Evolutionary conservation across 495 filamentous ascomycete genomes (phyloP).

Genomic region (Aspergillus ellipticus): DNA sequence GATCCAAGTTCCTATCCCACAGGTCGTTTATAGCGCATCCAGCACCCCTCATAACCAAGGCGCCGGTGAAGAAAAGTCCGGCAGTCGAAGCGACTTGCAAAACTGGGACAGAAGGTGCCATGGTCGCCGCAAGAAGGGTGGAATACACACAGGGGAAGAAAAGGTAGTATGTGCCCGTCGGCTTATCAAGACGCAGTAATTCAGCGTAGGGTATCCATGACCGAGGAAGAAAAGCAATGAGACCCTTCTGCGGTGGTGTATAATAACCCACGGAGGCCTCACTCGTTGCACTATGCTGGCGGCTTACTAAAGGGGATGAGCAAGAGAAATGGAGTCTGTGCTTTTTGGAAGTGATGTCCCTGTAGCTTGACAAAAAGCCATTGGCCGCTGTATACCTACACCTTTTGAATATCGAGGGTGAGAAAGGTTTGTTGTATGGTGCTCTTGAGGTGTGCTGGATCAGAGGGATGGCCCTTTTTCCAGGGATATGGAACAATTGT

Average conservation of each 20-base stretch:
- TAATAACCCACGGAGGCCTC: conserved; percentile 44
- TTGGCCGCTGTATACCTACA: neutral
- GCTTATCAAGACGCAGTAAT: conserved; percentile 88
- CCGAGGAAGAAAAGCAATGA: conserved; percentile 70
- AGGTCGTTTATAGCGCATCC: conserved; percentile 97
- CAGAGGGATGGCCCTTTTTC: neutral
- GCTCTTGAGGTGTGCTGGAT: neutral
- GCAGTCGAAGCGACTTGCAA: conserved; percentile 62
- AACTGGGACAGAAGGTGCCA: conserved; percentile 55
- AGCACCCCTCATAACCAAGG: conserved; percentile 94
- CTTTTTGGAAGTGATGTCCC: neutral
- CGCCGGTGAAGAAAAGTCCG: conserved; percentile 79
- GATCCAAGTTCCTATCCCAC: conserved; percentile 92
- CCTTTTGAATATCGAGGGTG: neutral
- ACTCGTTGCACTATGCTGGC: neutral
- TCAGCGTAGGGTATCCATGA: conserved; percentile 92
- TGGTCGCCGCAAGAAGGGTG: conserved; percentile 55
- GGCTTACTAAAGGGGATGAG: neutral
- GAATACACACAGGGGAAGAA: conserved; percentile 94
- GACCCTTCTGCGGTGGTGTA: conserved; percentile 64
- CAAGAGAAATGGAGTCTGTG: neutral
- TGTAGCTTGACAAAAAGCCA: neutral
- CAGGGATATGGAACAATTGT: neutral
- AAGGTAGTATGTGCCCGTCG: conserved; percentile 90
- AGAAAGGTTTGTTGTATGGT: neutral